These are phyloP conservation scores for Blepharisma stoltei DNA, from an alignment of 73 alveolate species.

Conservation along the genomic window DNA sequence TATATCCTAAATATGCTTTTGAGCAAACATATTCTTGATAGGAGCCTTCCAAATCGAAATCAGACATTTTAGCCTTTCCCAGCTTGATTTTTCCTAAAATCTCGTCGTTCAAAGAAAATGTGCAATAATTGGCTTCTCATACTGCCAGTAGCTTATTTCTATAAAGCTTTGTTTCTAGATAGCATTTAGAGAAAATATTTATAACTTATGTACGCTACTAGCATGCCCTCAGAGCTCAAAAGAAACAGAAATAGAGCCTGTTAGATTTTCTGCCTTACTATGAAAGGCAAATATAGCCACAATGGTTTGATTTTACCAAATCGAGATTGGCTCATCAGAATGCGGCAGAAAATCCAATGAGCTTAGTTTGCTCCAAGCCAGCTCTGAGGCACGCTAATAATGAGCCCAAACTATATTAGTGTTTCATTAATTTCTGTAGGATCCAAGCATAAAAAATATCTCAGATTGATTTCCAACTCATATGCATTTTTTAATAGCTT, in stretches of 20 bases:
- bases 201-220: too few species aligned
- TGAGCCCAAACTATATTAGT: too few species aligned
- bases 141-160: neutral
- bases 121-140: neutral
- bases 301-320: too few species aligned
- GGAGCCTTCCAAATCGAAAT: neutral
- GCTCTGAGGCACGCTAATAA: too few species aligned
- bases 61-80: neutral
- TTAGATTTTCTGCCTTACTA: too few species aligned
- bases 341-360: too few species aligned
- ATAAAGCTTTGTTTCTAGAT: neutral
- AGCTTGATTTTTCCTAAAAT: conserved; percentile 6
- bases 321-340: too few species aligned
- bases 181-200: neutral
- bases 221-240: too few species aligned
- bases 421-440: neutral
- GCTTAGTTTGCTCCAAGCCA: too few species aligned
- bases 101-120: neutral
- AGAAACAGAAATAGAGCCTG: too few species aligned
- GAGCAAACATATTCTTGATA: neutral
- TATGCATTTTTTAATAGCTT: neutral
- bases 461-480: neutral
- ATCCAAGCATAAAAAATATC: neutral
- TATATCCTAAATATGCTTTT: neutral
- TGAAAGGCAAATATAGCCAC: too few species aligned